Conservation (phyloP, 2,329 filamentous ascomycete genomes). For the Whalleya microplaca region DNA sequence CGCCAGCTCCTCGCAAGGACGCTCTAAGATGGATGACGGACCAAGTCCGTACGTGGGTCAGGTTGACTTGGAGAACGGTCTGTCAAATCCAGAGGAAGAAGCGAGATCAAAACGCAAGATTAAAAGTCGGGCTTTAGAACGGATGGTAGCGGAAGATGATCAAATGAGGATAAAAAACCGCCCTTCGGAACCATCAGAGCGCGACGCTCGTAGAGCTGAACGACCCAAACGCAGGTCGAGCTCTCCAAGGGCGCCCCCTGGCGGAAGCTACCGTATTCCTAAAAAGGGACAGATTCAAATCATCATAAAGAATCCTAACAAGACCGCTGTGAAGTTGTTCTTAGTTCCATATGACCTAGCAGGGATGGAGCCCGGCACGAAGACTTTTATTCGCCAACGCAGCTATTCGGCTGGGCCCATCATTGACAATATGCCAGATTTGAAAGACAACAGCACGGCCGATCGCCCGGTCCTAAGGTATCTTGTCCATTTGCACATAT, state of each 20-base stretch:
- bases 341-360: slow-evolving; percentile 89
- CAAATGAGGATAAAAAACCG: slow-evolving; percentile 23
- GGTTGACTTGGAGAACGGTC: slow-evolving; percentile 84
- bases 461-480: slow-evolving; percentile 81
- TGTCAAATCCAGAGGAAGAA: slow-evolving; percentile 58
- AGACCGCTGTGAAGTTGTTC: slow-evolving; percentile 96
- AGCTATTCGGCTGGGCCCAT: slow-evolving; percentile 89
- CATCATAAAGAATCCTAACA: slow-evolving; percentile 97
- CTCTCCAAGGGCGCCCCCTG: slow-evolving; percentile 71
- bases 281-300: slow-evolving; percentile 94
- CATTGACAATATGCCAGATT: slow-evolving; percentile 63
- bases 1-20: slow-evolving; percentile 65
- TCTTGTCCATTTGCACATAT: slow-evolving; percentile 90
- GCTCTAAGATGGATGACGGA: slow-evolving; percentile 73
- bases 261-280: slow-evolving; percentile 91
- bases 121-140: slow-evolving; percentile 48
- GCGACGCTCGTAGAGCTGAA: slow-evolving; percentile 35
- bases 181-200: slow-evolving; percentile 31
- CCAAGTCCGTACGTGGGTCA: slow-evolving; percentile 96
- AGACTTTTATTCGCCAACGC: slow-evolving; percentile 93
- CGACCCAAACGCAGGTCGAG: slow-evolving; percentile 59
- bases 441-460: slow-evolving; percentile 30
- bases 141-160: slow-evolving; percentile 37
- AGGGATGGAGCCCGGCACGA: slow-evolving; percentile 91
- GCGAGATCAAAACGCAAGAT: slow-evolving; percentile 52